A percentile compares a stretch with the other conserved stretches of the same genome.
Conservation (phyloP, 345 rosid genomes). For the Kernera saxatilis region DNA sequence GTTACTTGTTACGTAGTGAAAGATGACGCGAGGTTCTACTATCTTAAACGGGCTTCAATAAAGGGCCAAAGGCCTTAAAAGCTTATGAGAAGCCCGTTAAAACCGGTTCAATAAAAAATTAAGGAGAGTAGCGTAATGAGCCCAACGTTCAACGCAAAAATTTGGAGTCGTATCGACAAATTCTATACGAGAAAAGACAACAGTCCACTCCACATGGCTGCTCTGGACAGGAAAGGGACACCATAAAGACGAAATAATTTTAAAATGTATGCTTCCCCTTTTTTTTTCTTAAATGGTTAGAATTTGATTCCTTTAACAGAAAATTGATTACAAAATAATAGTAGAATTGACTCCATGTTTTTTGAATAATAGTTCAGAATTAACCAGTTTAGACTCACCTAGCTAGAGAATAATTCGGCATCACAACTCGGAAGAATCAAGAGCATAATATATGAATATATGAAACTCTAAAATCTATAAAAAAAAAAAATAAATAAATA, state of each 20-base stretch:
- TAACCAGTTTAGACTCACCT: neutral
- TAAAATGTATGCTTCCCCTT: neutral
- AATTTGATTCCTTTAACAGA: conserved; percentile 1
- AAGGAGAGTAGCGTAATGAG: conserved; percentile 7
- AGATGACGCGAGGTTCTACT: neutral
- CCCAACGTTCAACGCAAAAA: conserved; percentile 7
- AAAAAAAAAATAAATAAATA: neutral
- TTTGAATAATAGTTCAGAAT: neutral
- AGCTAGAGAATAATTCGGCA: neutral
- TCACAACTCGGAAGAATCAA: neutral
- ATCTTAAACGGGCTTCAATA: neutral
- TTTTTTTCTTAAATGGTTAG: neutral
- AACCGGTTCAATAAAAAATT: neutral
- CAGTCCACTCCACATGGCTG: conserved; percentile 16
- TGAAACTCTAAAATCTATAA: neutral
- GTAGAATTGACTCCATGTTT: neutral
- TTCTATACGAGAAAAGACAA: neutral
- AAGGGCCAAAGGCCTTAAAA: neutral
- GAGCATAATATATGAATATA: neutral
- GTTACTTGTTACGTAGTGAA: neutral
- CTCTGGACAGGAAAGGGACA: conserved; percentile 1
- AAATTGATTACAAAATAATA: neutral
- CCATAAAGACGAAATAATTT: neutral
- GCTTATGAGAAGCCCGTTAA: neutral
- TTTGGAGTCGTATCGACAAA: neutral